A percentile compares a stretch with the other conserved stretches of the same genome.
Evolutionary conservation across 768 basidiomycete species (phyloP).

Genomic region (Russula dissimulans): DNA sequence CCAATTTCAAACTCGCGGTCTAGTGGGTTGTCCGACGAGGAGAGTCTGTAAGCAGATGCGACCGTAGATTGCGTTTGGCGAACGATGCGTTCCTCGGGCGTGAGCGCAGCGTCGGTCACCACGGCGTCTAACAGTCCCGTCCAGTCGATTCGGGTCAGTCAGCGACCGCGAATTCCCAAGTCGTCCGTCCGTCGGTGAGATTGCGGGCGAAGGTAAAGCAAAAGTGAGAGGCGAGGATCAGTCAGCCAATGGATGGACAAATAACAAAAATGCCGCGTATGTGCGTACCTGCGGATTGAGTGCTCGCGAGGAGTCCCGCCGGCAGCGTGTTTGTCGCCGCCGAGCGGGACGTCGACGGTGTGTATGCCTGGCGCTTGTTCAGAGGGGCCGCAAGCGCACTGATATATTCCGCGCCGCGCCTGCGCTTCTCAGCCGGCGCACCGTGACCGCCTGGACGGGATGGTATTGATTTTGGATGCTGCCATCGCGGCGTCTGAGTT

Average conservation of each 20-base stretch:
- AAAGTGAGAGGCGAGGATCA: too few species aligned
- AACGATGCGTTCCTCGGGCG: slow-evolving; percentile 4
- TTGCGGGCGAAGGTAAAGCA: too few species aligned
- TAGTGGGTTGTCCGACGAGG: not conserved
- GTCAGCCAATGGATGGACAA: too few species aligned
- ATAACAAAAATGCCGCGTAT: too few species aligned
- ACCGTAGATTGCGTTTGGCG: slow-evolving; percentile 2
- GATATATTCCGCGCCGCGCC: slow-evolving; percentile 2
- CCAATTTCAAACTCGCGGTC: slow-evolving; percentile 33
- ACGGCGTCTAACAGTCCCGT: not conserved
- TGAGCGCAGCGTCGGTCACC: slow-evolving; percentile 1
- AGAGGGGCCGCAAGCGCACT: not conserved
- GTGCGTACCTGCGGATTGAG: slow-evolving; percentile 9
- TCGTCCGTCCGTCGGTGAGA: too few species aligned
- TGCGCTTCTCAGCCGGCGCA: slow-evolving; percentile 5
- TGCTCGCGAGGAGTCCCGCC: slow-evolving; percentile 11
- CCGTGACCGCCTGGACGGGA: not conserved
- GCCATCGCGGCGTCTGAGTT: too few species aligned
- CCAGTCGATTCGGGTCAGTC: not conserved
- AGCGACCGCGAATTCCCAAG: too few species aligned
- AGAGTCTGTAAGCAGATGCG: not conserved
- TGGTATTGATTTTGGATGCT: not conserved
- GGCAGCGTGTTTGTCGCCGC: slow-evolving; percentile 1
- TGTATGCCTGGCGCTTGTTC: slow-evolving; percentile 9
- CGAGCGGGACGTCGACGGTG: not conserved